These are phyloP conservation scores for Striga asiatica DNA, from an alignment of 257 asterid species.

Conservation along the genomic window DNA sequence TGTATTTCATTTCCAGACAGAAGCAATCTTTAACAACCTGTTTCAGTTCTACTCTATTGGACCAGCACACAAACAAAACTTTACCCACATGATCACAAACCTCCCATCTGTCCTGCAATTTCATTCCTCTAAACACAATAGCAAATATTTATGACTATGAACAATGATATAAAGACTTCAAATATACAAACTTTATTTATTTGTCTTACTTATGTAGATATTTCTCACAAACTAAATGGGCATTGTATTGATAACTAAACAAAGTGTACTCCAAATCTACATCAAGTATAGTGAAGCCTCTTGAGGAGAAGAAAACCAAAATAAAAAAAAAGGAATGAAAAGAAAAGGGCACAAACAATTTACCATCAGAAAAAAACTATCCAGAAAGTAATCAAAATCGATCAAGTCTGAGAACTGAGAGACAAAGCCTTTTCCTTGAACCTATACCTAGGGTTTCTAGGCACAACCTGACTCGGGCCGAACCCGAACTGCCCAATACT, in stretches of 20 bases:
- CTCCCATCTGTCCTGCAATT: too few species aligned
- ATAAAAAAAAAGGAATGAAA: not conserved
- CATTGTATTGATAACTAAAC: not conserved
- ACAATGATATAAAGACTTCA: too few species aligned
- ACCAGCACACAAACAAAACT: too few species aligned
- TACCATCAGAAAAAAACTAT: slow-evolving; percentile 9
- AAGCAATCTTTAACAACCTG: too few species aligned
- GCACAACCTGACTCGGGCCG: slow-evolving; percentile 88
- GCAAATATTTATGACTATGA: too few species aligned
- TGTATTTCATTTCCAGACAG: too few species aligned
- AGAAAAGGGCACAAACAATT: not conserved
- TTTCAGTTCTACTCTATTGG: too few species aligned
- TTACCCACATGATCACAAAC: too few species aligned
- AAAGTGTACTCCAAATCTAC: not conserved
- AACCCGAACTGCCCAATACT: slow-evolving; percentile 70
- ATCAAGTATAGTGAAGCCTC: not conserved
- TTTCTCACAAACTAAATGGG: too few species aligned
- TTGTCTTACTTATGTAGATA: too few species aligned
- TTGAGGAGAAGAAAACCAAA: not conserved
- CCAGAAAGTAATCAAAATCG: not conserved
- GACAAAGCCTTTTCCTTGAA: slow-evolving; percentile 57
- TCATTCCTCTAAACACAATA: too few species aligned
- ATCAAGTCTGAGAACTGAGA: slow-evolving; percentile 41
- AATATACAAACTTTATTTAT: too few species aligned
- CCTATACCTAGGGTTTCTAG: slow-evolving; percentile 82